Percentiles rank a stretch among this genome's conserved stretches.
Evolutionary conservation across 2,329 filamentous ascomycete species (phyloP).

Genomic region (Aspergillus caelatus): DNA sequence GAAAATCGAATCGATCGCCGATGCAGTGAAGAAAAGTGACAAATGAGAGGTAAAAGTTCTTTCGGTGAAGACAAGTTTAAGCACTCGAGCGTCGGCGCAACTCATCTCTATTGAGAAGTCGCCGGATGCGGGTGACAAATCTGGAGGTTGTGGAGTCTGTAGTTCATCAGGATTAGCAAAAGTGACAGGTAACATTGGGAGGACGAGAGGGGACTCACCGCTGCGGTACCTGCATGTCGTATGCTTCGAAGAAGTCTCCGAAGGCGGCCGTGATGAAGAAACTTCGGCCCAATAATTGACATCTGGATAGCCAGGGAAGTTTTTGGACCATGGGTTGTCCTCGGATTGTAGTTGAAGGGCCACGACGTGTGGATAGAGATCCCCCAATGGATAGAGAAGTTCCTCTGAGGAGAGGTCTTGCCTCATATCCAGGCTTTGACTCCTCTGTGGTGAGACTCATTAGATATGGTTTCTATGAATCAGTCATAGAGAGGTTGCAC

Average conservation of each 20-base stretch:
- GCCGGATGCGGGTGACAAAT: conserved; percentile 37
- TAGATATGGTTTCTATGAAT: neutral
- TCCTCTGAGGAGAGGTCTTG: conserved; percentile 31
- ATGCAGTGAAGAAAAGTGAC: conserved; percentile 6
- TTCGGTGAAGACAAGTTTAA: conserved; percentile 18
- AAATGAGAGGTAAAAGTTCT: conserved; percentile 1
- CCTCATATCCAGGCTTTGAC: conserved; percentile 31
- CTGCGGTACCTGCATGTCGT: conserved; percentile 27
- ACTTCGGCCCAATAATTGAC: conserved; percentile 36
- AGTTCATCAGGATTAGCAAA: conserved; percentile 15
- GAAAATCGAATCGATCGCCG: conserved; percentile 8
- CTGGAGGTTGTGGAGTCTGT: conserved; percentile 30
- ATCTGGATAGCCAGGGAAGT: conserved; percentile 33
- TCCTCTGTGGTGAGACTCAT: conserved; percentile 21
- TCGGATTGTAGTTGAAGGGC: conserved; percentile 39
- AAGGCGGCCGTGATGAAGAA: conserved; percentile 29
- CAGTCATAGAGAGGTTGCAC: conserved; percentile 16
- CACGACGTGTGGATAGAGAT: conserved; percentile 42
- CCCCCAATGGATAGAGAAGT: conserved; percentile 34
- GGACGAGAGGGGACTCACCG: conserved; percentile 26
- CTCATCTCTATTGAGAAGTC: conserved; percentile 38
- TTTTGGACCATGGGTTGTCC: conserved; percentile 29
- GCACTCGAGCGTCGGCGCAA: conserved; percentile 27
- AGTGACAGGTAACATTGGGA: conserved; percentile 18
- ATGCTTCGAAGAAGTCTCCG: conserved; percentile 24